Evolutionary conservation across 805 yeast genomes (phyloP).

Genomic region (Myxozyma neglecta): DNA sequence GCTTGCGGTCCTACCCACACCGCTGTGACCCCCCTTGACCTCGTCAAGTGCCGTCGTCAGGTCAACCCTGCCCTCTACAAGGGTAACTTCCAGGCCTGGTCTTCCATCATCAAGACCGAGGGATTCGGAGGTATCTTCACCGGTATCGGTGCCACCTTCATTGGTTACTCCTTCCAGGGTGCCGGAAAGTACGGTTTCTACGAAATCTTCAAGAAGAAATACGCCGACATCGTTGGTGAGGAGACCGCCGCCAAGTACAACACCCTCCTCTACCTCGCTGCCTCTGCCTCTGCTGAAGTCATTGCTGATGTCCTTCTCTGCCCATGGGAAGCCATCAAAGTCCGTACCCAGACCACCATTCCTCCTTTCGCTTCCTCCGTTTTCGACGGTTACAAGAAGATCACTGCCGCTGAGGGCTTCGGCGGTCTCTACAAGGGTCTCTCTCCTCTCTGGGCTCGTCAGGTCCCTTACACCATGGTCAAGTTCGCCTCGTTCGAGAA

Average conservation of each 20-base stretch:
- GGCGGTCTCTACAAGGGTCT: slow-evolving; percentile 83
- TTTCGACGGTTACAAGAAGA: slow-evolving; percentile 64
- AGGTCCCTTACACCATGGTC: slow-evolving; percentile 98
- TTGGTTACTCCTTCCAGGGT: slow-evolving; percentile 94
- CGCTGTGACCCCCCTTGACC: slow-evolving; percentile 86
- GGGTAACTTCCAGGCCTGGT: slow-evolving; percentile 82
- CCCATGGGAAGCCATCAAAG: slow-evolving; percentile 95
- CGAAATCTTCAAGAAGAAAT: slow-evolving; percentile 82
- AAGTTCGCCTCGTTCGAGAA: slow-evolving; percentile 94
- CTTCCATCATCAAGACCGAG: slow-evolving; percentile 65
- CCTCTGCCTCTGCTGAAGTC: slow-evolving; percentile 93
- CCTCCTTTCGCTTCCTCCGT: slow-evolving; percentile 76
- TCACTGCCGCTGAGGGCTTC: slow-evolving; percentile 66
- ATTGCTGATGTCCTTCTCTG: slow-evolving; percentile 86
- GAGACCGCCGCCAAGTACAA: slow-evolving; percentile 60
- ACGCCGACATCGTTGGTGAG: slow-evolving; percentile 65
- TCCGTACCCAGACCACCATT: slow-evolving; percentile 86
- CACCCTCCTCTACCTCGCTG: slow-evolving; percentile 73
- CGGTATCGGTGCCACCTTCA: slow-evolving; percentile 87
- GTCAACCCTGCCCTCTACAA: slow-evolving; percentile 72
- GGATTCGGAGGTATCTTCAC: slow-evolving; percentile 78
- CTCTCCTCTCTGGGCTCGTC: slow-evolving; percentile 92
- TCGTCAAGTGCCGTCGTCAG: slow-evolving; percentile 91
- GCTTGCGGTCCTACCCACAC: slow-evolving; percentile 99
- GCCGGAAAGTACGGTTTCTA: slow-evolving; percentile 97